phyloP scores from a whole-genome alignment of 1,284 basidiomycete genomes.

The Ganoderma multipileum region DNA sequence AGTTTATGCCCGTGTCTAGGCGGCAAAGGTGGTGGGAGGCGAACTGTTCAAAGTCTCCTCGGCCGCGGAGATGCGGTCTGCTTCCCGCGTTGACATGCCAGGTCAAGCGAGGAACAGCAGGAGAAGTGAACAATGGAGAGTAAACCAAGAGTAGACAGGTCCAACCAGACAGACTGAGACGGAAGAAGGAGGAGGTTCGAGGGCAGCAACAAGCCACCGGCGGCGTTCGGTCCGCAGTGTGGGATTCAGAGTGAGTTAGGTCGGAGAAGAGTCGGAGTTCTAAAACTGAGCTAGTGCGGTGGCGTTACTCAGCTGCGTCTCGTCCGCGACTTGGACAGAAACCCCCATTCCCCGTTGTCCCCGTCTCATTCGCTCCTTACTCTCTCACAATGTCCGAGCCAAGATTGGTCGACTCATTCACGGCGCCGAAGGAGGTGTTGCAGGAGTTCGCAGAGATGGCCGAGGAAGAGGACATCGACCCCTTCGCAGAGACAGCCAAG shows the following conservation, averaged over 20 bases:
- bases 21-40: constrained; percentile 37
- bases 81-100: constrained; percentile 51
- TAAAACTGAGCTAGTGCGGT: constrained; percentile 6
- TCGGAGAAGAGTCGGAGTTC: constrained; percentile 22
- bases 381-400: constrained; percentile 43
- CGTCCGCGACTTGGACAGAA: constrained; percentile 15
- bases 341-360: constrained; percentile 11
- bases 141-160: no score
- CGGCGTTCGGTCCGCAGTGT: neutral
- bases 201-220: neutral
- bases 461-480: constrained; percentile 91
- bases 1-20: neutral
- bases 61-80: constrained; percentile 73
- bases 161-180: neutral
- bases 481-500: constrained; percentile 91
- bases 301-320: constrained; percentile 28
- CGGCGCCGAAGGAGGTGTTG: constrained; percentile 93
- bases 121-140: neutral
- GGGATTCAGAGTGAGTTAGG: neutral
- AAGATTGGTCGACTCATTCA: constrained; percentile 80
- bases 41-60: constrained; percentile 83
- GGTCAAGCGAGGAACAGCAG: neutral
- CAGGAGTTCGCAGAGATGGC: constrained; percentile 94
- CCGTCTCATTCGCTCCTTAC: constrained; percentile 5
- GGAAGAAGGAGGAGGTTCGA: no score